Conservation (phyloP, 495 filamentous ascomycete species). For the Penicillium canariense region DNA sequence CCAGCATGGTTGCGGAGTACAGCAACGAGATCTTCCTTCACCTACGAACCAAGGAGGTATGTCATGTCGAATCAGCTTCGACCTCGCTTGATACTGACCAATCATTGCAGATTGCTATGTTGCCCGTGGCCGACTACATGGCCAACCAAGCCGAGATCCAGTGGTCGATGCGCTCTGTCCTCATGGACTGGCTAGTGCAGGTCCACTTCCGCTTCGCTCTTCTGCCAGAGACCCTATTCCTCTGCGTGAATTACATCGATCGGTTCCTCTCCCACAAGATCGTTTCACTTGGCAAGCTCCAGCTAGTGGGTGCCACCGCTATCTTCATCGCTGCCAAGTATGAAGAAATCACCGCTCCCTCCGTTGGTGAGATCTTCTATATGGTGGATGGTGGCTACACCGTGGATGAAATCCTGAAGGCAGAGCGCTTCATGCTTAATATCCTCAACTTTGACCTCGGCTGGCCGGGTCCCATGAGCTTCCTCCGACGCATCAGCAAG, state of each 20-base stretch:
- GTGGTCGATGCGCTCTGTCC: slow-evolving; percentile 96
- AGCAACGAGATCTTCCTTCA: slow-evolving; percentile 92
- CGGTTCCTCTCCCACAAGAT: slow-evolving; percentile 93
- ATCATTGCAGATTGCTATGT: slow-evolving; percentile 62
- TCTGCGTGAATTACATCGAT: slow-evolving; percentile 93
- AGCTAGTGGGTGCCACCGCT: slow-evolving; percentile 93
- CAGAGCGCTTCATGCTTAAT: slow-evolving; percentile 95
- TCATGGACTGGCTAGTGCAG: slow-evolving; percentile 98
- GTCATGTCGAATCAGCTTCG: slow-evolving; percentile 11
- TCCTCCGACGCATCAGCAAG: slow-evolving; percentile 93
- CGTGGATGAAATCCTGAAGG: slow-evolving; percentile 90
- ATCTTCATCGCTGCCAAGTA: slow-evolving; percentile 97
- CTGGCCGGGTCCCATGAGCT: slow-evolving; percentile 98
- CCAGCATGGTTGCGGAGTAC: slow-evolving; percentile 98
- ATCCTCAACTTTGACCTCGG: slow-evolving; percentile 94
- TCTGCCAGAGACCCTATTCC: slow-evolving; percentile 90
- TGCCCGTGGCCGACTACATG: slow-evolving; percentile 92
- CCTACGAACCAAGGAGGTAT: slow-evolving; percentile 86
- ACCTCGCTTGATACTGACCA: slow-evolving; percentile 19
- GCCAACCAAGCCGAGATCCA: slow-evolving; percentile 94
- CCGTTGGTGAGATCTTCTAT: slow-evolving; percentile 91
- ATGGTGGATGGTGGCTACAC: slow-evolving; percentile 95
- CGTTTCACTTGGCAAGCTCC: slow-evolving; percentile 90
- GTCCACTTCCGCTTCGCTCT: slow-evolving; percentile 89
- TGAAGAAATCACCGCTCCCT: slow-evolving; percentile 96